phyloP scores from a whole-genome alignment of 768 basidiomycete species.

The Rhizopogon vinicolor region DNA sequence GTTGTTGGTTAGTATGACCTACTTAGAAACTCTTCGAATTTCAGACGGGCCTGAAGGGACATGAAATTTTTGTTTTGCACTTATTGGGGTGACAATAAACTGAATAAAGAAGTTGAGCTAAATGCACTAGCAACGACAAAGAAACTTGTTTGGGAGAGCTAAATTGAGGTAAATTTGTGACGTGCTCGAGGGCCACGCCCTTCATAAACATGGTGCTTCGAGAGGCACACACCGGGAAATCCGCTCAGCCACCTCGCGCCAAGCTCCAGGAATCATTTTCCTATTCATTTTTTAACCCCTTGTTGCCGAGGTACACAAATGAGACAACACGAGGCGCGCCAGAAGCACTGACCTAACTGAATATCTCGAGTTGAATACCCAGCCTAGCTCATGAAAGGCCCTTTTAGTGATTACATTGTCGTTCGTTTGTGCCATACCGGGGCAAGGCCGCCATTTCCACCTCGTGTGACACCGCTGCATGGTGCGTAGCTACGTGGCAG shows the following conservation, averaged over 20 bases:
- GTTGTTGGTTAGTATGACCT: conserved; percentile 28
- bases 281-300: neutral
- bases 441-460: no score
- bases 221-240: conserved; percentile 1
- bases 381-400: neutral
- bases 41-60: conserved; percentile 7
- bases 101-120: neutral
- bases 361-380: neutral
- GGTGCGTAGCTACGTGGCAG: no score
- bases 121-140: neutral
- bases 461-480: no score
- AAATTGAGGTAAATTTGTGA: conserved; percentile 3
- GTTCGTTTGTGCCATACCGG: no score
- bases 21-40: neutral
- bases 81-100: neutral
- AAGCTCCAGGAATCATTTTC: neutral
- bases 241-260: neutral
- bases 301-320: neutral
- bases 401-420: no score
- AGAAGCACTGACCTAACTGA: conserved; percentile 14
- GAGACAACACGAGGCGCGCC: conserved; percentile 22
- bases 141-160: neutral
- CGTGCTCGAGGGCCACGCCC: neutral
- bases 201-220: conserved; percentile 1
- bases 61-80: conserved; percentile 25